Evolutionary conservation across 345 rosid species (phyloP).

Genomic region (Pugionium cornutum): DNA sequence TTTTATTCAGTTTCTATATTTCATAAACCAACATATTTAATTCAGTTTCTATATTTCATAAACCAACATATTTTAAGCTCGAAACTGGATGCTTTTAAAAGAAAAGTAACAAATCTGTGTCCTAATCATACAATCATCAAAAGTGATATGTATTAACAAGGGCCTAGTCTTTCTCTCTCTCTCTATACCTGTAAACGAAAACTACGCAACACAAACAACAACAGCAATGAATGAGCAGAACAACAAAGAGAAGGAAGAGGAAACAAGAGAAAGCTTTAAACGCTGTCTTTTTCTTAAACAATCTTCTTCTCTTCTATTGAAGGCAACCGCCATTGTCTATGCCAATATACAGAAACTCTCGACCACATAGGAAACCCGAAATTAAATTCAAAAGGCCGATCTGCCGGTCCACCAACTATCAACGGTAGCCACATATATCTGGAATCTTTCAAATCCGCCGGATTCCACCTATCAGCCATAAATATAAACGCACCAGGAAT

Average conservation of each 20-base stretch:
- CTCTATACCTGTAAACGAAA: slow-evolving; percentile 28
- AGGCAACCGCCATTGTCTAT: slow-evolving; percentile 87
- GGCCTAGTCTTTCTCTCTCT: slow-evolving; percentile 21
- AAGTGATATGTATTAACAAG: slow-evolving; percentile 31
- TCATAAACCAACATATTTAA: too few relatives aligned
- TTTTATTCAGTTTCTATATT: too few relatives aligned
- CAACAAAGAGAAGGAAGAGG: slow-evolving; percentile 16
- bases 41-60: too few relatives aligned
- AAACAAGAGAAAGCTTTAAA: slow-evolving; percentile 11
- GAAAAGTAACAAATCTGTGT: not conserved
- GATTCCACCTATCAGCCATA: slow-evolving; percentile 97
- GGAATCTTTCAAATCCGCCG: slow-evolving; percentile 76
- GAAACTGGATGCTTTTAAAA: not conserved
- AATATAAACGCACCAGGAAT: slow-evolving; percentile 72
- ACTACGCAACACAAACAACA: slow-evolving; percentile 16
- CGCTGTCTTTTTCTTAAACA: slow-evolving; percentile 1
- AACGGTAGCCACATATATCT: slow-evolving; percentile 87
- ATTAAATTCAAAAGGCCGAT: slow-evolving; percentile 69
- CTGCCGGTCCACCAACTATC: slow-evolving; percentile 80
- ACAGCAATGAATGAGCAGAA: slow-evolving; percentile 10
- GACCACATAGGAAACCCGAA: slow-evolving; percentile 87
- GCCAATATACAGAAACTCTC: slow-evolving; percentile 92
- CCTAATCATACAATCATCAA: slow-evolving; percentile 15
- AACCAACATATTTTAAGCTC: too few relatives aligned
- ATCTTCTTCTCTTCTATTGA: slow-evolving; percentile 33